Conservation (phyloP, 208 protist genomes). For the Trypanosoma brucei region DNA sequence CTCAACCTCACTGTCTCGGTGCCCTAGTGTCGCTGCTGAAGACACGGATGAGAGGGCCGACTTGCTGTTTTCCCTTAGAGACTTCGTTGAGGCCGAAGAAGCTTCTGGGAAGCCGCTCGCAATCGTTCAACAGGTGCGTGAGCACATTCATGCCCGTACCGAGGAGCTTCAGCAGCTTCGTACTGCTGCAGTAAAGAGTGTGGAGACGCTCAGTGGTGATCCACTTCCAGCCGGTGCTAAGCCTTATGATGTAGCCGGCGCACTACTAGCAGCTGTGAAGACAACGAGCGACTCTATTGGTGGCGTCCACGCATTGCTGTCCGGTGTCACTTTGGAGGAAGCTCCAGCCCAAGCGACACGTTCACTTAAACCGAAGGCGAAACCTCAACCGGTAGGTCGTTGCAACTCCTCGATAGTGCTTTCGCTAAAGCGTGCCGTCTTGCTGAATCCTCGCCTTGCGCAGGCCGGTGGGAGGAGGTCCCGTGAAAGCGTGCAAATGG, state of each 20-base stretch:
- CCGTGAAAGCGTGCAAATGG: too few relatives aligned
- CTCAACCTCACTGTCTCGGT: too few relatives aligned
- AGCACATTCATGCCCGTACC: constrained; percentile 19
- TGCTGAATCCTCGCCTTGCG: background rate
- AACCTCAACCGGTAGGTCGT: constrained; percentile 11
- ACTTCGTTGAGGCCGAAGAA: constrained; percentile 9
- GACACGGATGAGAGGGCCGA: constrained; percentile 5
- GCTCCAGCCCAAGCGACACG: background rate
- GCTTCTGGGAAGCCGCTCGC: background rate
- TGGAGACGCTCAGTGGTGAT: constrained; percentile 38
- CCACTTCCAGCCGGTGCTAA: constrained; percentile 4
- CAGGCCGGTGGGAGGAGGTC: too few relatives aligned
- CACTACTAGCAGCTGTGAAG: constrained; percentile 7
- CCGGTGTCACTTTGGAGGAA: background rate
- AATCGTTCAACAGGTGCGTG: constrained; percentile 27
- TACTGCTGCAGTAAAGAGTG: constrained; percentile 24
- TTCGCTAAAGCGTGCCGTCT: background rate
- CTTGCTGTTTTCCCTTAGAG: constrained; percentile 15
- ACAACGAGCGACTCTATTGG: constrained; percentile 16
- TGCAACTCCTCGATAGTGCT: background rate
- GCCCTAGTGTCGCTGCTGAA: background rate
- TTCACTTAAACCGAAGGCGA: constrained; percentile 2
- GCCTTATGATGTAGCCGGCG: constrained; percentile 6
- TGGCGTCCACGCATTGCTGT: constrained; percentile 6
- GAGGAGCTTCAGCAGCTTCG: constrained; percentile 31